phyloP scores from a whole-genome alignment of 306 rosid genomes.

The Benincasa hispida region DNA sequence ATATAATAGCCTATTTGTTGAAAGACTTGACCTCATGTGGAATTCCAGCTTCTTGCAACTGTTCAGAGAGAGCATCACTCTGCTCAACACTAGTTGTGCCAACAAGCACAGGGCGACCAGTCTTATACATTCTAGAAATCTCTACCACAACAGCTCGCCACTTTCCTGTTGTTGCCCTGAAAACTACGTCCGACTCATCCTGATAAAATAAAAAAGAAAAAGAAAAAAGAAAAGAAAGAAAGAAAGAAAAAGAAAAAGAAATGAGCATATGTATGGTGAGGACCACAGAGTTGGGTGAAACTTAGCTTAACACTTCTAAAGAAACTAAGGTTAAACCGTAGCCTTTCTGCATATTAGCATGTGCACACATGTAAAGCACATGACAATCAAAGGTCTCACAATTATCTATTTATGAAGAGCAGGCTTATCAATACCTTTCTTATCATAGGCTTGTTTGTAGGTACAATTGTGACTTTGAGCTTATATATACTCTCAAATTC shows the following conservation, averaged over 20 bases:
- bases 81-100: slow-evolving; percentile 98
- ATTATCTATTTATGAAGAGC: not conserved
- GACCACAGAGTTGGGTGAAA: not conserved
- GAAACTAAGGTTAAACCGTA: slow-evolving; percentile 8
- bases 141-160: slow-evolving; percentile 97
- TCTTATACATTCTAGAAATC: slow-evolving; percentile 92
- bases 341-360: not conserved
- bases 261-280: not conserved
- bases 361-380: not conserved
- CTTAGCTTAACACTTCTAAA: not conserved
- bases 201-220: slow-evolving; percentile 13
- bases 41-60: slow-evolving; percentile 76
- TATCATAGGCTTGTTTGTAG: slow-evolving; percentile 92
- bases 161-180: slow-evolving; percentile 79
- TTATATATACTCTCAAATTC: slow-evolving; percentile 98
- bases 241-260: not conserved
- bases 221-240: not conserved
- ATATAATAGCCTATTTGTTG: not conserved
- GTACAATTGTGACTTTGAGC: slow-evolving; percentile 91
- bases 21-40: slow-evolving; percentile 63
- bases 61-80: slow-evolving; percentile 79
- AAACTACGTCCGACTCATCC: slow-evolving; percentile 98
- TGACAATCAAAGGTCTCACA: not conserved
- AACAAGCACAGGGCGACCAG: slow-evolving; percentile 93
- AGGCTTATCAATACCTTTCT: slow-evolving; percentile 55